Base-by-base conservation (phyloP, 192 early-diverging fungal genomes). In the Geranomyces variabilis region DNA sequence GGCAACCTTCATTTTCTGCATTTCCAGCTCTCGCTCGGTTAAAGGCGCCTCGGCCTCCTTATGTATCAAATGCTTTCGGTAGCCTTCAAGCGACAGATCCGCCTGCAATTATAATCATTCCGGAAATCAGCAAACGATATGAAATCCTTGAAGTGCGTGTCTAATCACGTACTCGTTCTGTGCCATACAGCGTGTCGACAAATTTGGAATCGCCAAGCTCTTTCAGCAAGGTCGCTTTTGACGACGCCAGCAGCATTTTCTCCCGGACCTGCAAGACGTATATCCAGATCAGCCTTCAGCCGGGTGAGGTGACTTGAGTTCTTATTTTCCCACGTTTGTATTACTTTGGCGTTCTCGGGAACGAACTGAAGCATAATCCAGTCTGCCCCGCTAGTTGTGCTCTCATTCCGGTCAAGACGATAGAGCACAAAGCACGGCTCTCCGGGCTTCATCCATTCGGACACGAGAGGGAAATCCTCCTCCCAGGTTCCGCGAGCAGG, bases 161-260 rank as follows among this genome's bases (percentile, higher is more conserved):
- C 24, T 24, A 22, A 10, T 9, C 12, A 69, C 73, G 60, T 80
- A 90, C 90, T 76, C 63, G 69, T 56, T 78, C 80, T 30, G 93
- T 92, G 24, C 90, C 94, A 79, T 92, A 93, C 66, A 98, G 81
- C 17, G 82, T 86, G 71, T 98, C 93, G 9, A 84, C 85, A 79
- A 96, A 94, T 29, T 86, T 82, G 47, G 86, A 83, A 33, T 92
- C 92, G 21, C 96, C 96, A 33, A 96, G 80, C 1, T 90, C 86
- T 77, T 90, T 93, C 19, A 84, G 80, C 60, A 96, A 75, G 7
- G 92, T 88, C 10, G 91, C 90, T 63, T 91, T 88, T 24, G 92
- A 89, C 7, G 94, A 88, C 13, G 96, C 94, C 70, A 96, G 95
- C 41, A 99, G 82, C 94, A 96, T 99, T 77, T 97, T 97, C 61